Evolutionary conservation across 768 basidiomycete species (phyloP).

Genomic region (Mrakia hoshinonis): DNA sequence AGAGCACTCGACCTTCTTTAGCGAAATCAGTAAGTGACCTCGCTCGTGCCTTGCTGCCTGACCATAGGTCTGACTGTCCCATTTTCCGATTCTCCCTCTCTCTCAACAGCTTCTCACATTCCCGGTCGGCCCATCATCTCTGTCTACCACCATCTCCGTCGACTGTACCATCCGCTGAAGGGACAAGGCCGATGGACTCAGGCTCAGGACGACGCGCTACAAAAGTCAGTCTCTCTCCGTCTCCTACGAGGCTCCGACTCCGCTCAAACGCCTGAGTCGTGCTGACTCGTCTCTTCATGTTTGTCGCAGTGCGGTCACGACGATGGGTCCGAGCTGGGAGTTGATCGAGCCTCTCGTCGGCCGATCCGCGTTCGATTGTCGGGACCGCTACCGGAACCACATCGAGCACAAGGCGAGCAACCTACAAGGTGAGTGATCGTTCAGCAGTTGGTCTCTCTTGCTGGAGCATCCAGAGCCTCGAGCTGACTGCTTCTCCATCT

Average conservation of each 20-base stretch:
- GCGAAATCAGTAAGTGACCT: slow-evolving; percentile 55
- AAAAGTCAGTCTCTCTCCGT: slow-evolving; percentile 47
- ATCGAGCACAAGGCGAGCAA: slow-evolving; percentile 59
- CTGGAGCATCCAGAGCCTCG: background rate
- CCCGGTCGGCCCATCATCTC: slow-evolving; percentile 71
- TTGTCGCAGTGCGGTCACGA: slow-evolving; percentile 53
- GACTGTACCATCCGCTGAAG: slow-evolving; percentile 60
- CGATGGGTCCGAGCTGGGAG: slow-evolving; percentile 72
- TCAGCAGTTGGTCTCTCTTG: background rate
- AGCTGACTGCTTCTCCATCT: background rate
- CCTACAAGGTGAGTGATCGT: slow-evolving; percentile 47
- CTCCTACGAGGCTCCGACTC: background rate
- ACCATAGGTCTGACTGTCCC: background rate
- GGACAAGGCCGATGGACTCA: slow-evolving; percentile 62
- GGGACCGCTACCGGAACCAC: slow-evolving; percentile 78
- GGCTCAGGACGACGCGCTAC: slow-evolving; percentile 57
- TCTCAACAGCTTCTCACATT: slow-evolving; percentile 54
- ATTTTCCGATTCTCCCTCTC: background rate
- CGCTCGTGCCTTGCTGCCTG: background rate
- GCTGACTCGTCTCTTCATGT: background rate
- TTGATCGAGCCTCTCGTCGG: slow-evolving; percentile 63
- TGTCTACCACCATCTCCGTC: slow-evolving; percentile 71
- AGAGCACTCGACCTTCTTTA: slow-evolving; percentile 64
- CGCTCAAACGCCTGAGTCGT: background rate
- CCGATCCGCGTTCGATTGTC: slow-evolving; percentile 68